Evolutionary conservation across 768 basidiomycete species (phyloP).

Genomic region (Amanita polypyramis): DNA sequence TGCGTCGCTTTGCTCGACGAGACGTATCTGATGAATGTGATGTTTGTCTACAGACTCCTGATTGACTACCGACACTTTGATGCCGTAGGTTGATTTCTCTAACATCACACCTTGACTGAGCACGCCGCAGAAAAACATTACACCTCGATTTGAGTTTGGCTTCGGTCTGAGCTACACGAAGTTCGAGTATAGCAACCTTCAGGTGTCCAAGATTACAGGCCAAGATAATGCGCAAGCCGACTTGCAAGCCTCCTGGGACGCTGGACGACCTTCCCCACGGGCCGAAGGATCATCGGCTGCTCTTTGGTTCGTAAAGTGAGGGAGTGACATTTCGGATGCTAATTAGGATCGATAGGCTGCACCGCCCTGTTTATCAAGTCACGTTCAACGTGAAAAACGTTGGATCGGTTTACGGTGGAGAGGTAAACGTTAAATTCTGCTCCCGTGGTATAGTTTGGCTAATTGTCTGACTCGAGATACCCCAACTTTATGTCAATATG

Average conservation of each 20-base stretch:
- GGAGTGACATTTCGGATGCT: neutral
- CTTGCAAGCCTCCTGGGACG: conserved; percentile 42
- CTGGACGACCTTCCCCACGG: conserved; percentile 42
- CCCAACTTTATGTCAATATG: conserved; percentile 70
- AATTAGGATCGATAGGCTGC: conserved; percentile 34
- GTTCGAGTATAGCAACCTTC: conserved; percentile 60
- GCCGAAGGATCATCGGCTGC: conserved; percentile 51
- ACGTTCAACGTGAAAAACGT: conserved; percentile 59
- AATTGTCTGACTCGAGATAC: conserved; percentile 30
- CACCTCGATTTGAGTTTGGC: conserved; percentile 82
- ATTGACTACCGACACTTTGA: conserved; percentile 74
- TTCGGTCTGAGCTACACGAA: conserved; percentile 82
- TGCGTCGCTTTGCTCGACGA: neutral
- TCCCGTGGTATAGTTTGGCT: neutral
- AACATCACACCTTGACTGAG: neutral
- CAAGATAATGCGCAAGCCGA: conserved; percentile 28
- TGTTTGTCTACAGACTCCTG: conserved; percentile 26
- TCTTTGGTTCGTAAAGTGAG: conserved; percentile 32
- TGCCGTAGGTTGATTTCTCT: conserved; percentile 31
- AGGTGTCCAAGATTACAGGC: conserved; percentile 29
- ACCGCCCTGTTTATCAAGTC: conserved; percentile 52
- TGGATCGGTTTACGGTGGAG: conserved; percentile 51
- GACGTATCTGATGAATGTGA: neutral
- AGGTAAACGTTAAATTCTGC: conserved; percentile 25
- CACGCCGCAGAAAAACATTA: conserved; percentile 44